Base-by-base conservation (phyloP, 1,139 yeast genomes). In the Keqinozyma sinolaborantium region DNA sequence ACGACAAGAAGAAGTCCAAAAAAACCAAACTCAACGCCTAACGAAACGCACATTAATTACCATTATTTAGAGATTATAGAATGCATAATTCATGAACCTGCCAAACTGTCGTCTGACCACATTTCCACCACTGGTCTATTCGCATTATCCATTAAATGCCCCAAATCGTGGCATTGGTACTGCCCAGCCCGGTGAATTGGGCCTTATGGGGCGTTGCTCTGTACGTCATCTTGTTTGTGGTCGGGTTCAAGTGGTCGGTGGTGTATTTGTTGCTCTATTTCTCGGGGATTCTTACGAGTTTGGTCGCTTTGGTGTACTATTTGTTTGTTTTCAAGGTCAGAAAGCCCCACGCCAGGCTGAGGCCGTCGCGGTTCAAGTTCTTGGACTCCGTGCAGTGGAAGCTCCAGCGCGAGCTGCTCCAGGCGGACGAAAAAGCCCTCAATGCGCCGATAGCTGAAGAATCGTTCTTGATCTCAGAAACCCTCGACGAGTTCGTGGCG, bases 391-490 rank as follows among this genome's bases (percentile, higher is more conserved):
- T 40, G 0, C 44, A 48, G 16, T 67, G 73, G 74, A 30, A 37
- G 0, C 25, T 31, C 0, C 59, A 60, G 33, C 10, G 47, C 0
- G 30, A 25, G 1, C 14, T 24, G 7, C 26, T 53, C 4, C 33
- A 24, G 8, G 28, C 32, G 2, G 37, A 35, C 16, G 19, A 25
- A 9, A 34, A 37, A 0, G 27, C 35, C 11, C 38, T 47, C 40
- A 30, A 28, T 20, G 29, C 31, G 10, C 65, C 73, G 1, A 53
- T 75, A 3, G 64, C 73, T 30, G 68, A 73, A 3, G 73, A 73
- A 18, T 74, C 80, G 14, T 69, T 73, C 38, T 49, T 72, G 3
- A 63, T 82, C 10, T 76, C 82, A 3, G 71, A 68, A 29, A 67
- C 77, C 0, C 34, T 83, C 2, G 75, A 76, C 24, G 70, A 64